Evolutionary conservation across 208 protist genomes (phyloP), one percentile per base, ranked within the genome.

Genomic region (Acanthamoeba healyi): DNA sequence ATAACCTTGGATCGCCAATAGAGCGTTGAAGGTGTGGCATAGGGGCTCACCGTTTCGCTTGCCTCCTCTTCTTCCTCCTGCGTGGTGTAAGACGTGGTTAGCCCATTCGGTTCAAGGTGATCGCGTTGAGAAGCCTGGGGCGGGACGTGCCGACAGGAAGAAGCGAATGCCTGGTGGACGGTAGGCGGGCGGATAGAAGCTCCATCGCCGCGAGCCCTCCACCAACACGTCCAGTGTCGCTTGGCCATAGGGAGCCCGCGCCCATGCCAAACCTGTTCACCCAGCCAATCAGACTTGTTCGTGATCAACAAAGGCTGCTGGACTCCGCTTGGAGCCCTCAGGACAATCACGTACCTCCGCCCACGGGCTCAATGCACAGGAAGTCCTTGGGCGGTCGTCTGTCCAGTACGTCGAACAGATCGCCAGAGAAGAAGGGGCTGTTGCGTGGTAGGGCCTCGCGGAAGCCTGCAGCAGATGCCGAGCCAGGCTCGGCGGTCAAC

Each of bases 341-440:
- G n/a, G n/a, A n/a, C n/a, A n/a, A n/a, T n/a, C 9, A 29, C 6
- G 29, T 38, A 74, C 65, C 65, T 29, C 65, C 65, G 29, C 65
- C n/a, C 9, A 38, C 2, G 12, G 65, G 65, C 19, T 74, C 65
- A 14, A 74, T 38, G 65, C 65, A 74, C 3, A 74, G 29, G 26
- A 38, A 74, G 36, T 74, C 65, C 65, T 38, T 29, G 29, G 65
- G 65, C 17, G 65, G 65, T 29, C 65, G 65, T 29, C 38, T 74
- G n/a, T 74, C 65, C n/a, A 74, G 65, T 2, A 38, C 65, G 36
- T 74, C 65, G 26, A 74, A 74, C 65, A 74, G 7, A 38, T 74
- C 65, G 32, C 36, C 65, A 19, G 32, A 19, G 36, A 74, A 74
- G 65, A 74, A 74, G 65, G 65, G n/a, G 7, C 10, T 9, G 29